Conservation (phyloP, 352 stramenopile genomes). For the Phytophthora rubi region DNA sequence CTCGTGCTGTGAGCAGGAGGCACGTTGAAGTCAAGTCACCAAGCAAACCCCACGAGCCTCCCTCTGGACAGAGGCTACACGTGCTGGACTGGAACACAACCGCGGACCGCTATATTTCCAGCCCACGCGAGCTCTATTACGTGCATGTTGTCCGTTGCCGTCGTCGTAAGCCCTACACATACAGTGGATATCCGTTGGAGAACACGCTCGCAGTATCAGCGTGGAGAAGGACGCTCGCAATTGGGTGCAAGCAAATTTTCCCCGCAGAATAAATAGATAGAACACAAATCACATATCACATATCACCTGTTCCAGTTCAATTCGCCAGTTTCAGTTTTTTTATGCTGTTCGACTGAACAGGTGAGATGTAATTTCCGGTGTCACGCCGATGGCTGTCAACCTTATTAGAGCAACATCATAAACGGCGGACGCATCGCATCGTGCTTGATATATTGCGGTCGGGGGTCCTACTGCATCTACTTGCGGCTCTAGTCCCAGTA, state of each 20-base stretch:
- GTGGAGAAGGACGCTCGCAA: neutral
- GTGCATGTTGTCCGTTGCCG: neutral
- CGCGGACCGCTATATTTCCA: neutral
- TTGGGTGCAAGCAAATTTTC: constrained; percentile 1
- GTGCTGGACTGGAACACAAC: neutral
- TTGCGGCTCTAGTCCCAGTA: constrained; percentile 94
- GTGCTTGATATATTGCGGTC: neutral
- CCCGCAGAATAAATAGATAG: neutral
- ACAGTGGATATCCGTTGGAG: neutral
- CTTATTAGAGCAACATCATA: neutral
- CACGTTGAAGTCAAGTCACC: neutral
- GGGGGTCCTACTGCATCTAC: constrained; percentile 1
- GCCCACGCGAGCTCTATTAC: neutral
- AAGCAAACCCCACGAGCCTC: neutral
- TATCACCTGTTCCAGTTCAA: neutral
- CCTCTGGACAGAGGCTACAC: neutral
- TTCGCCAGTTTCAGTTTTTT: neutral
- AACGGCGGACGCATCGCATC: neutral
- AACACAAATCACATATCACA: neutral
- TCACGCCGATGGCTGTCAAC: neutral
- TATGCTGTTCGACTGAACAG: neutral
- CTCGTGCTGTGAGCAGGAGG: constrained; percentile 33
- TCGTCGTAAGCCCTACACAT: neutral
- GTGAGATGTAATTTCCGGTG: constrained; percentile 4
- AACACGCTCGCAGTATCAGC: neutral